Evolutionary conservation across 2,329 filamentous ascomycete genomes (phyloP), one percentile per base, ranked within the genome.

Genomic region (Alternaria angustiovoidea): DNA sequence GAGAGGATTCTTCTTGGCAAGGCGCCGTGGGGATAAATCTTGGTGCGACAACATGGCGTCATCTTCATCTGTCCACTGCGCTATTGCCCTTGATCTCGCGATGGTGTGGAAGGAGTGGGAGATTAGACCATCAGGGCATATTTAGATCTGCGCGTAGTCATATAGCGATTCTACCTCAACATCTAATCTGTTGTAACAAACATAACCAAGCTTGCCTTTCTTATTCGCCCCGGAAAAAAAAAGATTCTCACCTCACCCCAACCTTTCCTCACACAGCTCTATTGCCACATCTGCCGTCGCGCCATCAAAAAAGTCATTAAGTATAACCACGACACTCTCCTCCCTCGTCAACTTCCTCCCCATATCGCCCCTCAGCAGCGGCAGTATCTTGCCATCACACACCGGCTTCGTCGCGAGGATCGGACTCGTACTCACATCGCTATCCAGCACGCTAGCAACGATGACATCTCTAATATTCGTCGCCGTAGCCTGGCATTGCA

Each of bases 251-350:
- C 4, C 28, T 30, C 11, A 30, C 60, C 62, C 64, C 20, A 83
- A 54, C 59, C 81, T 73, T 61, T 80, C 71, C 52, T 66, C 68
- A 62, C 78, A 81, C 64, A 82, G 66, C 59, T 75, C 70, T 57
- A 84, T 73, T 7, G 79, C 80, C 6, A 83, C 78, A 74, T 85
- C 81, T 3, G 80, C 79, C 20, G 82, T 84, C 22, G 76, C 83
- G 0, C 83, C 83, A 64, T 85, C 83, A 46, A 85, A 78, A 62
- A 84, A 85, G 59, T 85, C 84, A 73, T 86, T 85, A 59, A 76
- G 14, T 75, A 85, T 77, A 18, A 83, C 72, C 3, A 84, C 81
- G 1, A 85, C 77, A 3, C 81, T 68, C 47, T 80, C 72, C n/a
- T 81, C 78, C 11, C 68, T 63, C 46, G 69, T 71, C 55, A 84